Base-by-base conservation (phyloP, 345 rosid genomes). In the Pugionium dolabratum region DNA sequence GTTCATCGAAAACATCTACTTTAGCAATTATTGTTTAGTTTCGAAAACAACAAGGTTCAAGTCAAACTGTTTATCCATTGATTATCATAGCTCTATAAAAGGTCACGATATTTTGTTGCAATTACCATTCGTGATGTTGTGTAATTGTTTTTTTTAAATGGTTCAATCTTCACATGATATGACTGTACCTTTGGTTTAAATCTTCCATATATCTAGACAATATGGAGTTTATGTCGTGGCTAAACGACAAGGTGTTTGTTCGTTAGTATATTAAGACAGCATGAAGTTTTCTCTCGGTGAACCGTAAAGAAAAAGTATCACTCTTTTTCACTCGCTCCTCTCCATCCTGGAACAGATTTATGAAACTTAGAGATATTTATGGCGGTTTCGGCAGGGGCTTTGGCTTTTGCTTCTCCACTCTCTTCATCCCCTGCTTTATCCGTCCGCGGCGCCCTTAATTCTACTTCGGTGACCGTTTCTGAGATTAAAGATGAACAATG, bases 341-440 rank as follows among this genome's bases (percentile, higher is more conserved):
- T 7, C 35, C 25, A 49, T 36, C 29, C 27, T 9, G 4, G 30
- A 63, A 71, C 64, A 37, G 63, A 53, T 60, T 53, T 9, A 61
- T 66, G 62, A 61, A 73, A 59, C 46, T 40, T 6, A 54, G 73
- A 39, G 56, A 60, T 60, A 46, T 18, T 55, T 54, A 74, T 74
- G 73, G 78, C 78, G 65, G 73, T 55, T 61, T 67, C 73, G 47
- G 73, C 77, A 6, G 73, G 73, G 37, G 64, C 69, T 67, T 40
- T 74, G 53, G 64, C 68, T 34, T 74, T 67, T 7, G 48, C 75
- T 1, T 63, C 70, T 56, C 58, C 64, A 4, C 32, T 71, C 7
- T 48, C 59, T 55, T 7, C 59, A 32, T 0, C 70, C 7, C 70
- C 69, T 50, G 30, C 69, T 2, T 54, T 74, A 52, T 62, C 77